Evolutionary conservation across 1,284 basidiomycete species (phyloP).

Genomic region (Puccinia polysora): DNA sequence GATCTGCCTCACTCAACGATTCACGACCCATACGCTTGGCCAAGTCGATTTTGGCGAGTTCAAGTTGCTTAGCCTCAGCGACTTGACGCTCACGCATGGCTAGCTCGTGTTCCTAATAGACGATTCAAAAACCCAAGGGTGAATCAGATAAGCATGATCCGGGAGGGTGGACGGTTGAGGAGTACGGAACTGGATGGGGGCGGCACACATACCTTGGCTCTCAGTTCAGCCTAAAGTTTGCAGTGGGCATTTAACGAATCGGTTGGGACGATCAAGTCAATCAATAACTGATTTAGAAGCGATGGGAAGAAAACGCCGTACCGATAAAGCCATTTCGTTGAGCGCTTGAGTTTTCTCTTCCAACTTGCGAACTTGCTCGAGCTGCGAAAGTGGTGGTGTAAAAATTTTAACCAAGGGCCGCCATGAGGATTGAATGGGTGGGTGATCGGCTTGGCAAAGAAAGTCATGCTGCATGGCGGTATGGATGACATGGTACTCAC

Average conservation of each 20-base stretch:
- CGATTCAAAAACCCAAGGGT: neutral
- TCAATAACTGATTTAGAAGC: neutral
- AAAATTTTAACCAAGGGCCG: neutral
- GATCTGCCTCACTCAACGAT: slow-evolving; percentile 38
- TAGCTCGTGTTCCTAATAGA: slow-evolving; percentile 20
- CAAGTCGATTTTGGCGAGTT: slow-evolving; percentile 32
- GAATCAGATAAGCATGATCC: no score
- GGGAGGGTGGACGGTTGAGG: no score
- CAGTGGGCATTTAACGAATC: neutral
- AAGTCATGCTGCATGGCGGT: neutral
- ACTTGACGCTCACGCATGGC: slow-evolving; percentile 32
- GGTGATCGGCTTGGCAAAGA: neutral
- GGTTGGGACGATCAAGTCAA: neutral
- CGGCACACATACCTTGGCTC: slow-evolving; percentile 12
- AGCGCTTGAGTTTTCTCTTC: slow-evolving; percentile 40
- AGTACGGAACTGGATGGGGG: no score
- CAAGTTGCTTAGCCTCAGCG: slow-evolving; percentile 27
- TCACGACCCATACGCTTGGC: slow-evolving; percentile 38
- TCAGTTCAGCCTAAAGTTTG: slow-evolving; percentile 15
- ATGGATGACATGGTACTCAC: neutral
- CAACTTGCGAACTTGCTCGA: slow-evolving; percentile 37
- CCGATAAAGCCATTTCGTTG: slow-evolving; percentile 29
- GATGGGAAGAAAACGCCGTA: neutral
- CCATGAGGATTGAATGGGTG: neutral
- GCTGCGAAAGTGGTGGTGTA: slow-evolving; percentile 7